phyloP scores from a whole-genome alignment of 2,329 filamentous ascomycete species.

The Reticulascus tulasneorum region DNA sequence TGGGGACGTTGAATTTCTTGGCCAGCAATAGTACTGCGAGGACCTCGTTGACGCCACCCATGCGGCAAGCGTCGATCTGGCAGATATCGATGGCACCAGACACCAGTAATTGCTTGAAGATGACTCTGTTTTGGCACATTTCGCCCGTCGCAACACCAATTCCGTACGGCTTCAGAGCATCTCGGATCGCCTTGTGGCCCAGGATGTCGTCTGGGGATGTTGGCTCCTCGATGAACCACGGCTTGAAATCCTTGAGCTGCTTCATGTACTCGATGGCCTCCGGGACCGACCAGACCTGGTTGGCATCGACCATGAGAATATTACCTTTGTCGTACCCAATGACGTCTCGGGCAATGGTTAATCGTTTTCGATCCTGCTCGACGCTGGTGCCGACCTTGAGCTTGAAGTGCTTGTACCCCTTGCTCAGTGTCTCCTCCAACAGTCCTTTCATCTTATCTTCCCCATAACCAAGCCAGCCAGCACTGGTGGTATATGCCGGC shows the following conservation, averaged over 20 bases:
- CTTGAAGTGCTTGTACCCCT: slow-evolving; percentile 85
- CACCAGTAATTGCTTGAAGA: slow-evolving; percentile 88
- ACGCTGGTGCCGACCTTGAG: slow-evolving; percentile 78
- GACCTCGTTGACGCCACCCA: slow-evolving; percentile 89
- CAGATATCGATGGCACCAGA: slow-evolving; percentile 79
- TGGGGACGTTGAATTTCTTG: slow-evolving; percentile 71
- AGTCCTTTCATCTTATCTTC: slow-evolving; percentile 81
- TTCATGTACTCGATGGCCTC: slow-evolving; percentile 87
- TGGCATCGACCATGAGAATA: slow-evolving; percentile 88
- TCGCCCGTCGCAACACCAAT: slow-evolving; percentile 89
- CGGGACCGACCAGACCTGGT: slow-evolving; percentile 88
- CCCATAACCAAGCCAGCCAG: slow-evolving; percentile 87
- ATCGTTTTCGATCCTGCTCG: slow-evolving; percentile 65
- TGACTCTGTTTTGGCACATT: slow-evolving; percentile 92
- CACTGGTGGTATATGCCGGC: slow-evolving; percentile 85
- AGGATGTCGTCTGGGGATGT: slow-evolving; percentile 87
- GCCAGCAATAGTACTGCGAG: slow-evolving; percentile 86
- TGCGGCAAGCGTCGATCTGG: slow-evolving; percentile 85
- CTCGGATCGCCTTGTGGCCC: slow-evolving; percentile 79
- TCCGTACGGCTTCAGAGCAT: slow-evolving; percentile 68
- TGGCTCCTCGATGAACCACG: slow-evolving; percentile 94
- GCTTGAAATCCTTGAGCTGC: slow-evolving; percentile 75
- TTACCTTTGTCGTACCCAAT: slow-evolving; percentile 81
- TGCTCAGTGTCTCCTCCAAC: slow-evolving; percentile 67
- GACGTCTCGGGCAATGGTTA: slow-evolving; percentile 71